phyloP scores from a whole-genome alignment of 345 rosid genomes.

The Dovyalis caffra region DNA sequence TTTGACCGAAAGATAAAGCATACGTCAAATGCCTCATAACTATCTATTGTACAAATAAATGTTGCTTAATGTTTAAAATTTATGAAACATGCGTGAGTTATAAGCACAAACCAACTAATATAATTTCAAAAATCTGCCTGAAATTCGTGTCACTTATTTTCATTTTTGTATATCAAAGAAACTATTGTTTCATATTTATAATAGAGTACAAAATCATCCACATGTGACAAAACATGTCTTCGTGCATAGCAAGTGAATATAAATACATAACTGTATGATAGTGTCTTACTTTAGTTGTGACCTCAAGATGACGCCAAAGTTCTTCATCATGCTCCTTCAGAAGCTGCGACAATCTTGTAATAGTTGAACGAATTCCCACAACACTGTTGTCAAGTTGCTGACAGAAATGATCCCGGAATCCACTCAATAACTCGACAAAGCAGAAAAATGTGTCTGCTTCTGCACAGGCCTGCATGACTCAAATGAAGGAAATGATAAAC shows the following conservation, averaged over 20 bases:
- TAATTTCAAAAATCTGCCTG: background rate
- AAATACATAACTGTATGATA: background rate
- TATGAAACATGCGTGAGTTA: background rate
- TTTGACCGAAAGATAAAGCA: background rate
- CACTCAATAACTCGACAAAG: constrained; percentile 91
- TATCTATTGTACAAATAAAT: background rate
- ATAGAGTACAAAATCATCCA: background rate
- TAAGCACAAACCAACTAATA: background rate
- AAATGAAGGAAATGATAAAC: constrained; percentile 36
- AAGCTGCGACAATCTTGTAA: constrained; percentile 71
- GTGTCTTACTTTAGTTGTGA: constrained; percentile 81
- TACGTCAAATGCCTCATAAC: background rate
- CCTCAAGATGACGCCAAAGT: constrained; percentile 98
- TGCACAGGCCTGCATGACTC: constrained; percentile 66
- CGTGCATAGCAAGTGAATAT: background rate
- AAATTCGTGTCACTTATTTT: background rate
- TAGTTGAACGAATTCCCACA: constrained; percentile 88
- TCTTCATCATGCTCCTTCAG: constrained; percentile 95
- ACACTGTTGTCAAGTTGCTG: constrained; percentile 99
- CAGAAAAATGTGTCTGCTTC: constrained; percentile 96
- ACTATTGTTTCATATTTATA: background rate
- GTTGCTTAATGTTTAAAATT: background rate
- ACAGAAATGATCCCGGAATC: constrained; percentile 91
- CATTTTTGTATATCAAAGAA: background rate
- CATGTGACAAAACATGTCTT: background rate